Evolutionary conservation across 805 yeast genomes (phyloP).

Genomic region (Ogataea angusta): DNA sequence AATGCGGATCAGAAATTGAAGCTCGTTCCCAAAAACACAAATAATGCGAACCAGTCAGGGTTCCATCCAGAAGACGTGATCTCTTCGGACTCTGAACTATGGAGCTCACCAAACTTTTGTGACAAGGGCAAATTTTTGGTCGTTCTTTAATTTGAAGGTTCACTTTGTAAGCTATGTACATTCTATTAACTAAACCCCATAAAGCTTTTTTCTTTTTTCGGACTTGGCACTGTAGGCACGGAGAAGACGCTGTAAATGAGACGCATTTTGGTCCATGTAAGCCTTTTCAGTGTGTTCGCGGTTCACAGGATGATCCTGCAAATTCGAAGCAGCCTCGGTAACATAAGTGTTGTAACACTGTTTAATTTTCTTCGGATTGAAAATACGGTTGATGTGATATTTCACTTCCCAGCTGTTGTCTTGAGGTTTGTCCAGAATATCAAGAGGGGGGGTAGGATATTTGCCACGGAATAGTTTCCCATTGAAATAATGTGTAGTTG

Average conservation of each 20-base stretch:
- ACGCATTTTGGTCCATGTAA: conserved; percentile 23
- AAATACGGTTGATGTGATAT: conserved; percentile 23
- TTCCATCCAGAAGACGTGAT: conserved; percentile 22
- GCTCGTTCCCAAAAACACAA: conserved; percentile 29
- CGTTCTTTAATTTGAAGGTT: conserved; percentile 14
- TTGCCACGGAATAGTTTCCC: conserved; percentile 22
- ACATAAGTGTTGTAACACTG: conserved; percentile 12
- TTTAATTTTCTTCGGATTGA: conserved; percentile 12
- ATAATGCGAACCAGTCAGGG: conserved; percentile 23
- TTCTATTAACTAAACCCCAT: conserved; percentile 1
- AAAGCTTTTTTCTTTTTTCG: conserved; percentile 20
- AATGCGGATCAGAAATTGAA: conserved; percentile 22
- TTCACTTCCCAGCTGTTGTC: conserved; percentile 27
- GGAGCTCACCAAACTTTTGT: conserved; percentile 26
- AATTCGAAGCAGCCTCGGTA: conserved; percentile 7
- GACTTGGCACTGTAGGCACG: conserved; percentile 35
- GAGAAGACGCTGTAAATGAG: conserved; percentile 23
- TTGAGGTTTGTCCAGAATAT: conserved; percentile 18
- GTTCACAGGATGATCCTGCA: not conserved
- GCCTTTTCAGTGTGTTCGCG: conserved; percentile 4
- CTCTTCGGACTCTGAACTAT: conserved; percentile 22
- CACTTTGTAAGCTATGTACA: conserved; percentile 6
- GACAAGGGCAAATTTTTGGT: conserved; percentile 36
- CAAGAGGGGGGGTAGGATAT: conserved; percentile 32
- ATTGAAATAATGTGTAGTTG: conserved; percentile 35